phyloP scores from a whole-genome alignment of 768 basidiomycete genomes.

The Boletus patriciae region DNA sequence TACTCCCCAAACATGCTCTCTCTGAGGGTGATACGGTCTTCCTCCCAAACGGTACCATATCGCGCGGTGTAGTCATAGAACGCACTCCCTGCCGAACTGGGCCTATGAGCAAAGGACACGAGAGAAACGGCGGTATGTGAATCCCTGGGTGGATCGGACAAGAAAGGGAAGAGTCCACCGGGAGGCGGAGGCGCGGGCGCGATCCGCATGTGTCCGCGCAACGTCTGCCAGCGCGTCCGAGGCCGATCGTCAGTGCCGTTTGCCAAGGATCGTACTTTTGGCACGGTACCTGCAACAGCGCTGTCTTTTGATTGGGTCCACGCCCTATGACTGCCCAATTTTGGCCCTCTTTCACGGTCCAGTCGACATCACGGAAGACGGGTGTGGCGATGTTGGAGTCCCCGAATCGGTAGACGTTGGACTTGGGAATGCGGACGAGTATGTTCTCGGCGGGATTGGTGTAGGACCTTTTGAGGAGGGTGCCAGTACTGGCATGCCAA shows the following conservation, averaged over 20 bases:
- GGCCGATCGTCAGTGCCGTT: background rate
- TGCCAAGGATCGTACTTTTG: background rate
- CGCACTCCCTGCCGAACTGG: conserved; percentile 56
- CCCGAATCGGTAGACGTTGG: conserved; percentile 61
- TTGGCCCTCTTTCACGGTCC: conserved; percentile 61
- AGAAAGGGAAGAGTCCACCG: conserved; percentile 76
- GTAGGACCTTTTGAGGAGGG: conserved; percentile 4
- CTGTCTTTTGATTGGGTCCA: conserved; percentile 59
- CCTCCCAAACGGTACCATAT: conserved; percentile 85
- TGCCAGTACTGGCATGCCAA: background rate
- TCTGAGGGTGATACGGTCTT: conserved; percentile 74
- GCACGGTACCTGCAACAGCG: conserved; percentile 58
- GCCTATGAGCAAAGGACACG: conserved; percentile 69
- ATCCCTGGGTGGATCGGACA: conserved; percentile 45
- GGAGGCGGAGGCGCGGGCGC: conserved; percentile 59
- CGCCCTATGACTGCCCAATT: conserved; percentile 77
- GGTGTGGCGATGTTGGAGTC: conserved; percentile 47
- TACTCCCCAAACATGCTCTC: conserved; percentile 65
- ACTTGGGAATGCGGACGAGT: conserved; percentile 44
- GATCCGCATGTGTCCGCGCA: conserved; percentile 72
- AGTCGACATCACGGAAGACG: conserved; percentile 52
- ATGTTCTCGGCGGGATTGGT: background rate
- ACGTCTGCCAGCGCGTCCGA: conserved; percentile 42
- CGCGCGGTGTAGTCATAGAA: conserved; percentile 94
- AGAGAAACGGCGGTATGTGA: conserved; percentile 51